These are phyloP conservation scores for Musa troglodytarum DNA, from an alignment of 176 grass and related monocot species.

Conservation along the genomic window DNA sequence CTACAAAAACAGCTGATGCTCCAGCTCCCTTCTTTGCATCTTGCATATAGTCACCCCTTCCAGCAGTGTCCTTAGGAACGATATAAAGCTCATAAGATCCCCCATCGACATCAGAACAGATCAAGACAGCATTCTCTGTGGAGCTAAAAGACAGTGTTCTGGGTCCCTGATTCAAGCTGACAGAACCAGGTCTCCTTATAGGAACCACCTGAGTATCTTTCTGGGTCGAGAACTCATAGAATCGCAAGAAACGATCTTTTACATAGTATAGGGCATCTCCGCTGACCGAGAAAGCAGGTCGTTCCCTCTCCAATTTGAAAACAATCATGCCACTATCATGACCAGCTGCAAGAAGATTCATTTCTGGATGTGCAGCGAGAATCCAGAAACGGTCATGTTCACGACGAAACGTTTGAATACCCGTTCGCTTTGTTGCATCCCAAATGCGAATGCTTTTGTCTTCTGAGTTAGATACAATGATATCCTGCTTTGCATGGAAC, in stretches of 20 bases:
- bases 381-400: slow-evolving; percentile 99
- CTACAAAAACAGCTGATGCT: slow-evolving; percentile 70
- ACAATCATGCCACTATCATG: slow-evolving; percentile 96
- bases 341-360: slow-evolving; percentile 91
- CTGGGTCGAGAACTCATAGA: slow-evolving; percentile 58
- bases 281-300: slow-evolving; percentile 62
- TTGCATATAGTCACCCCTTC: slow-evolving; percentile 69
- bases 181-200: slow-evolving; percentile 61
- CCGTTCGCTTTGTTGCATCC: slow-evolving; percentile 89
- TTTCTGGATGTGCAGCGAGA: slow-evolving; percentile 80
- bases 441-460: slow-evolving; percentile 93
- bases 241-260: slow-evolving; percentile 79
- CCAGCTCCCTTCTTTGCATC: slow-evolving; percentile 76
- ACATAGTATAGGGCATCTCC: slow-evolving; percentile 73
- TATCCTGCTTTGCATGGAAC: slow-evolving; percentile 90
- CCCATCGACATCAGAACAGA: slow-evolving; percentile 83
- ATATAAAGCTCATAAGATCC: slow-evolving; percentile 86
- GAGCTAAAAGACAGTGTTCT: slow-evolving; percentile 74
- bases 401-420: slow-evolving; percentile 74
- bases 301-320: slow-evolving; percentile 86
- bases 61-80: slow-evolving; percentile 66
- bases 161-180: slow-evolving; percentile 78
- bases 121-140: slow-evolving; percentile 84
- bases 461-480: slow-evolving; percentile 95
- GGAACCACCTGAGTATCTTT: slow-evolving; percentile 69